Evolutionary conservation across 768 basidiomycete species (phyloP), one percentile per base, ranked within the genome.

Genomic region (Naganishia onofrii): DNA sequence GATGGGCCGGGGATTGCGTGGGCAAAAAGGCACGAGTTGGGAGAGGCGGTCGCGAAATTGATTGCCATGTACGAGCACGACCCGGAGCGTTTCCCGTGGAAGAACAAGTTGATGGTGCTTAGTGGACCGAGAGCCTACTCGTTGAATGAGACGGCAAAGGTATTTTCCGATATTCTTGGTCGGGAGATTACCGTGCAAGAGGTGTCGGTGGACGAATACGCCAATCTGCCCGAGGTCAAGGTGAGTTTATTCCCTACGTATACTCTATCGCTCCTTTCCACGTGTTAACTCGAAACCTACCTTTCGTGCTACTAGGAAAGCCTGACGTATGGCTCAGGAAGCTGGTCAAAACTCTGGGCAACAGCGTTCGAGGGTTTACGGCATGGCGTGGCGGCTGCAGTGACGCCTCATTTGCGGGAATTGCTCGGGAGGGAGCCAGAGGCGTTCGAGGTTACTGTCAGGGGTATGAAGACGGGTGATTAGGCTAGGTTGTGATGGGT

Each of bases 11-110:
- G 72, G 1, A 21, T 72, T 13, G 12, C 72, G 10, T 72, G 72
- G 72, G 72, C 68, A 36, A 72, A 70, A 46, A 58, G 69, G 52
- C 54, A 67, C 9, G 72, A 72, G 65, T 34, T 72, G 15, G 72
- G 72, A 4, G 72, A 72, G 52, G 72, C 55, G 28, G 67, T 58
- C 0, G 72, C 72, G 6, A 64, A 58, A 6, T 15, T 70, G 19
- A 58, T 70, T 21, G 56, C 34, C 13, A 57, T 66, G 26, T 67
- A 70, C 42, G 38, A 21, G 0, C 19, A 31, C 10, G 44, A 70
- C n/a, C 72, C 72, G 5, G 21, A 31, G 26, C 17, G 19, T 21
- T 56, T 56, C 34, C 54, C 53, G 8, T 68, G 2, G 6, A 36
- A 15, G 23, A 68, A 68, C 67, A 68, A 55, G 67, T 38, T 42